Percentiles rank a stretch among this genome's conserved stretches.
Evolutionary conservation across 1,284 basidiomycete species (phyloP).

Genomic region (Paramarasmius palmivorus): DNA sequence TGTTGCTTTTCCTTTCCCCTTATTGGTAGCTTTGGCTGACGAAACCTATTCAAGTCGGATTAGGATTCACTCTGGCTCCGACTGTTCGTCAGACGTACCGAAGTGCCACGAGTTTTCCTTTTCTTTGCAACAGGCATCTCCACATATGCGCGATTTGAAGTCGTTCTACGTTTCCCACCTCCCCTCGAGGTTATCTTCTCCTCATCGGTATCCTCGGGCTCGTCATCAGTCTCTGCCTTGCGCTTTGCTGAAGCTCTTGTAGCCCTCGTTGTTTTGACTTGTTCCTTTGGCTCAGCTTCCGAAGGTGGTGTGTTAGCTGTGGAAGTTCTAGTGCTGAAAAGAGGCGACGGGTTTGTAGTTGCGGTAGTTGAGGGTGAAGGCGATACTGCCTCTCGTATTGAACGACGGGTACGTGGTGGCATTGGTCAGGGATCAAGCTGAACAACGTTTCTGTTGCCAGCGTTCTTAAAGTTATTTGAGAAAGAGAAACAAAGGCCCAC

Average conservation of each 20-base stretch:
- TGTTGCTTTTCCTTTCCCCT: constrained; percentile 40
- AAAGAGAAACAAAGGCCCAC: no score
- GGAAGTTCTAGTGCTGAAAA: constrained; percentile 45
- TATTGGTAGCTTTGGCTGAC: constrained; percentile 18
- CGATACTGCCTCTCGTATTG: constrained; percentile 19
- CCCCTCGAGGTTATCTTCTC: constrained; percentile 8
- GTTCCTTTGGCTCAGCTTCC: constrained; percentile 32
- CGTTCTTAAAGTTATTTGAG: no score
- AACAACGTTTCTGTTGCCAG: background rate
- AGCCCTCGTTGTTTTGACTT: constrained; percentile 17
- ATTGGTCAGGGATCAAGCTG: constrained; percentile 8
- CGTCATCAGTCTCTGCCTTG: constrained; percentile 22
- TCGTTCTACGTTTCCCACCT: constrained; percentile 45
- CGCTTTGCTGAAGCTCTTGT: constrained; percentile 12
- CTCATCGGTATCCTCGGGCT: constrained; percentile 10
- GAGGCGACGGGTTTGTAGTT: constrained; percentile 34
- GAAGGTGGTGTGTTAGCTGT: constrained; percentile 35
- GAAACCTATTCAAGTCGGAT: no score
- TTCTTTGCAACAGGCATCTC: constrained; percentile 37
- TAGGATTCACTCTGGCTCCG: no score
- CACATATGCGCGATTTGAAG: constrained; percentile 43
- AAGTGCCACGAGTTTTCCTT: constrained; percentile 34
- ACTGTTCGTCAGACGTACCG: no score
- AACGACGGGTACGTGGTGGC: constrained; percentile 19
- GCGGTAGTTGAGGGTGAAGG: constrained; percentile 32